Percentiles rank a stretch among this genome's conserved stretches.
These are phyloP conservation scores for Nicotiana undulata DNA, from an alignment of 257 asterid species.

Conservation along the genomic window DNA sequence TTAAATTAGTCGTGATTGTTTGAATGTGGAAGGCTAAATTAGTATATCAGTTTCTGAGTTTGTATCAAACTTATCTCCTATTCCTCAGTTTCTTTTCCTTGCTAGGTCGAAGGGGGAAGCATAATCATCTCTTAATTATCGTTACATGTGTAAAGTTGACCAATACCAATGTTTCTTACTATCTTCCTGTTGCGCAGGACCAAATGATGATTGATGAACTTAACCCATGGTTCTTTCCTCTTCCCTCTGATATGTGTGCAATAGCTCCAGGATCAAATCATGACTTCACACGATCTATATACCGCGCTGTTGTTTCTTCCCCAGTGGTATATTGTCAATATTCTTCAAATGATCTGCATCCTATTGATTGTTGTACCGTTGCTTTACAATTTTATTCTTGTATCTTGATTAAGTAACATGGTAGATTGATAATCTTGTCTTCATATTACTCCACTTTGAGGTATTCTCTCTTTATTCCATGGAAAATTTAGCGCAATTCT, in stretches of 20 bases:
- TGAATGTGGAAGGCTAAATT: not conserved
- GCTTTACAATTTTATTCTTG: not conserved
- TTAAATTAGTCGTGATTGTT: not conserved
- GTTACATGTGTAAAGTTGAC: not conserved
- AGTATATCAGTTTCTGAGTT: not conserved
- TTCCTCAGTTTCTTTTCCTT: not conserved
- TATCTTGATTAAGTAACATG: not conserved
- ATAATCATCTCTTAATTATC: not conserved
- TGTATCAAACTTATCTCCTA: not conserved
- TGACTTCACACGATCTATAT: slow-evolving; percentile 54
- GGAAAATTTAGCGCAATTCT: not conserved
- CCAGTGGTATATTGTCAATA: slow-evolving; percentile 31
- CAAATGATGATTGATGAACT: slow-evolving; percentile 51
- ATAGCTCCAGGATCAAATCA: slow-evolving; percentile 78
- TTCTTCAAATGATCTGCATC: not conserved
- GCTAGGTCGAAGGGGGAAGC: not conserved
- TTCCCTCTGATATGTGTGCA: slow-evolving; percentile 63
- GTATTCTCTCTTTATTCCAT: not conserved
- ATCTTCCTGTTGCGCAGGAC: slow-evolving; percentile 32
- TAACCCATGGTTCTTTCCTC: slow-evolving; percentile 85
- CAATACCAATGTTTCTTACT: not conserved
- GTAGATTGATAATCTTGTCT: not conserved
- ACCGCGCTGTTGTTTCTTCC: slow-evolving; percentile 80
- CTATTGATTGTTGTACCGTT: not conserved
- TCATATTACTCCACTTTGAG: not conserved